Evolutionary conservation across 2,329 filamentous ascomycete species (phyloP), one percentile per base, ranked within the genome.

Genomic region (Akanthomyces uredinophilus): DNA sequence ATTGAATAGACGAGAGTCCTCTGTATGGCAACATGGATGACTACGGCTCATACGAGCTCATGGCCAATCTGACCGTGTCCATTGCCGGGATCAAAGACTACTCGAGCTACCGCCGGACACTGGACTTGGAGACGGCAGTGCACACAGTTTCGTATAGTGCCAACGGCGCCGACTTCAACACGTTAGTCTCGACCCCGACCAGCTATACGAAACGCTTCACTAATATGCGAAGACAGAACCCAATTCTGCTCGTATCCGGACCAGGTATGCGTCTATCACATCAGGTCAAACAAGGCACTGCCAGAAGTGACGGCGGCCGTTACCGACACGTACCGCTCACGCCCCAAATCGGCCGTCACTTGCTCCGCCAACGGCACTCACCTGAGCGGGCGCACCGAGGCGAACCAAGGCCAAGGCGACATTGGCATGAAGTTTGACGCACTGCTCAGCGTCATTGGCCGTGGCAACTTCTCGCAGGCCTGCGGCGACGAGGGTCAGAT

Each of bases 11-110:
- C 57, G 69, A 78, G 5, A 69, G 70, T 3, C 64, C 70, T 14
- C 65, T 82, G 6, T 71, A 80, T 20, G 78, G 77, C 14, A 70
- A 72, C 7, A 66, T 70, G 7, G 67, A 70, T 22, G 69, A 74
- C 44, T 83, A 80, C 58, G 81, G 81, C 14, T 75, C 74, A 4
- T 82, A 78, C 64, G 74, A 74, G 59, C 79, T 80, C 1, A 68
- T 81, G 0, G 80, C 74, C 0, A 83, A 83, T 61, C 60, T 83
- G 1, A 77, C 74, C 0, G 71, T 83, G 0, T 60, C 65, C 0
- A 70, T 82, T 3, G 69, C 70, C 0, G 72, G 70, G 4, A 62
- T 77, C 0, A 64, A 60, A 4, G 61, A 69, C 1, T 67, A 69
- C 8, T 67, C 67, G 4, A 69, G 66, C 3, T 82, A 81, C 60